Evolutionary conservation across 1,284 basidiomycete genomes (phyloP), one percentile per base, ranked within the genome.

Genomic region (Ustilago xerochloae): DNA sequence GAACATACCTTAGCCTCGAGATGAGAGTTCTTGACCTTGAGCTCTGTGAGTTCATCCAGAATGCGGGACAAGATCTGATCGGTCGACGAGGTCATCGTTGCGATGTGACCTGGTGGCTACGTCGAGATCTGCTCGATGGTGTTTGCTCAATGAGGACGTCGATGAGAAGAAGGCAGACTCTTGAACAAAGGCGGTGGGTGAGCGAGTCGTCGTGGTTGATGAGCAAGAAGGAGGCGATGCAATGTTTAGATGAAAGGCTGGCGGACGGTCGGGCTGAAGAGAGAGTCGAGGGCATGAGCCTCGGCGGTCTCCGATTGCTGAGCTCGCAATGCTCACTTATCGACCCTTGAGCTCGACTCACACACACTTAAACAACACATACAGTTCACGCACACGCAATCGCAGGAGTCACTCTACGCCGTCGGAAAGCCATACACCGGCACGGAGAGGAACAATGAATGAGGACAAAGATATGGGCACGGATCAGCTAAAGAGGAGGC

Each of bases 1-100:
- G n/a, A n/a, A 49, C 76, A 28, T 51, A 79, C 77, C 59, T 81
- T 81, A 12, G 75, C 66, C 52, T 81, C 80, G 20, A 81, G 69
- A 28, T 77, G 75, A 22, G 71, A 70, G 53, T 81, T 81, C 39
- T 65, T 65, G 51, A 73, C 47, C 46, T 71, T 79, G 63, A 81
- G 77, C 56, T 79, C 78, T 13, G 66, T 73, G 36, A 81, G 65
- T 65, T 81, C 80, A 24, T 65, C 68, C 15, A 80, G 59, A 26
- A 81, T 81, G 32, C 66, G 61, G 2, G 64, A 63, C 10, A 81
- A 66, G 26, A 78, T 69, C 4, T 66, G 56, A 8, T 63, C 64
- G 32, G 74, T 68, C 9, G 70, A 67, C 32, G 70, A 59, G 9
- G 57, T 68, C 60, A 63, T 67, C 46, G 36, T 57, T 20, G 38